Conservation (phyloP, 2,329 filamentous ascomycete species). For the Huntiella abstrusa region DNA sequence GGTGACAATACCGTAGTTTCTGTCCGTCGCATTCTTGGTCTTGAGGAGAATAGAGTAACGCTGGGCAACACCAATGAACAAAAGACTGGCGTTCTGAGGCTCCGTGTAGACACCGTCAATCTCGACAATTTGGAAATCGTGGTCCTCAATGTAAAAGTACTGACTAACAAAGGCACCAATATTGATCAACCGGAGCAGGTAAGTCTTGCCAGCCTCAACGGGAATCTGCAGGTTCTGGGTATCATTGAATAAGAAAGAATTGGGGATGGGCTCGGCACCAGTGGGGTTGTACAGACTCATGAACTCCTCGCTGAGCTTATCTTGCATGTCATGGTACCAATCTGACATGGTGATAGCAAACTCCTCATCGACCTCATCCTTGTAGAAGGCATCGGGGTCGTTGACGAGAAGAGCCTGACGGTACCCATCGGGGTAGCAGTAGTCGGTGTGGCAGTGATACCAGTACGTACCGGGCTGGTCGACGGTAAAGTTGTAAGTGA, state of each 20-base stretch:
- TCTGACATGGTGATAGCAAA: constrained; percentile 37
- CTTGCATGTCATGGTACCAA: constrained; percentile 41
- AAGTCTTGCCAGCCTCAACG: constrained; percentile 30
- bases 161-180: constrained; percentile 32
- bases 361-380: constrained; percentile 31
- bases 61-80: constrained; percentile 31
- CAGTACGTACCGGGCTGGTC: constrained; percentile 41
- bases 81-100: constrained; percentile 22
- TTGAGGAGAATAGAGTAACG: constrained; percentile 30
- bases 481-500: constrained; percentile 40
- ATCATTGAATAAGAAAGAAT: constrained; percentile 35
- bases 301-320: constrained; percentile 26
- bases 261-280: constrained; percentile 36
- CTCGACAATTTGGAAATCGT: constrained; percentile 20
- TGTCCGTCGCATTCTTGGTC: constrained; percentile 23
- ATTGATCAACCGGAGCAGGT: constrained; percentile 34
- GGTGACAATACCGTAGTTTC: constrained; percentile 26
- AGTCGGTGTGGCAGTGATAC: constrained; percentile 36
- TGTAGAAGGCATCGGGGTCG: constrained; percentile 30
- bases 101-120: constrained; percentile 33
- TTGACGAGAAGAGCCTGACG: constrained; percentile 36
- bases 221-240: constrained; percentile 23
- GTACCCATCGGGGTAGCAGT: constrained; percentile 40
- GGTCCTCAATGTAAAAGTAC: constrained; percentile 27
- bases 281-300: constrained; percentile 27